Evolutionary conservation across 805 yeast genomes (phyloP).

Genomic region (Candida anglica): DNA sequence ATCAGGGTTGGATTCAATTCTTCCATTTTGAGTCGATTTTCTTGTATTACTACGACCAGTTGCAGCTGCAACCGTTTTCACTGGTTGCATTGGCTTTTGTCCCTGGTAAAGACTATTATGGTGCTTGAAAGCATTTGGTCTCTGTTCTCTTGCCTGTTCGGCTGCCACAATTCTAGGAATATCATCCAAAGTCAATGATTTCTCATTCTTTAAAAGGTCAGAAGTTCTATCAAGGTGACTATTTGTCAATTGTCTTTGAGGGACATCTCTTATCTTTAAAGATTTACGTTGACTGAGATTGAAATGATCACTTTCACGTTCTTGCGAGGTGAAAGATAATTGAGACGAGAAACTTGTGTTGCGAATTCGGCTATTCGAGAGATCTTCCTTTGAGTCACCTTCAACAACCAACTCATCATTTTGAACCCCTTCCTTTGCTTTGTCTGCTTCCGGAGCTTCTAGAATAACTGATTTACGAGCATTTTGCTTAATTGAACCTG

Average conservation of each 20-base stretch:
- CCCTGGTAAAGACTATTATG: conserved; percentile 49
- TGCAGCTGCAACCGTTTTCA: conserved; percentile 15
- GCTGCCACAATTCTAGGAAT: conserved; percentile 96
- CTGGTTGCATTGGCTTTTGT: conserved; percentile 23
- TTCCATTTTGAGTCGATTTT: background rate
- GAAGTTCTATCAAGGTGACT: conserved; percentile 58
- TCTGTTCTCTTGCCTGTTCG: conserved; percentile 89
- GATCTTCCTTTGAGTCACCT: conserved; percentile 11
- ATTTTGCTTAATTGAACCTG: conserved; percentile 51
- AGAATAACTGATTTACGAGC: conserved; percentile 65
- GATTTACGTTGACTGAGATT: conserved; percentile 16
- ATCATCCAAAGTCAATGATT: conserved; percentile 87
- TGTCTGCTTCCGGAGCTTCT: conserved; percentile 55
- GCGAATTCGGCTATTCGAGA: conserved; percentile 5
- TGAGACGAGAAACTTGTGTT: conserved; percentile 22
- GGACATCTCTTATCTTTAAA: conserved; percentile 33
- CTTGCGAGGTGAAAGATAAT: conserved; percentile 21
- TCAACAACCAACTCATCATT: conserved; percentile 13
- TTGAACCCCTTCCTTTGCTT: conserved; percentile 25
- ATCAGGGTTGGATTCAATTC: background rate
- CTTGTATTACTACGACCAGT: conserved; percentile 6
- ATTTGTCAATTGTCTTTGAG: conserved; percentile 28
- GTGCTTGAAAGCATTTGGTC: conserved; percentile 89
- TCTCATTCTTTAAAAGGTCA: conserved; percentile 71
- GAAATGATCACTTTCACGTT: conserved; percentile 23